These are phyloP conservation scores for Tulasnella sp. DNA, from an alignment of 768 basidiomycete species.

Conservation along the genomic window DNA sequence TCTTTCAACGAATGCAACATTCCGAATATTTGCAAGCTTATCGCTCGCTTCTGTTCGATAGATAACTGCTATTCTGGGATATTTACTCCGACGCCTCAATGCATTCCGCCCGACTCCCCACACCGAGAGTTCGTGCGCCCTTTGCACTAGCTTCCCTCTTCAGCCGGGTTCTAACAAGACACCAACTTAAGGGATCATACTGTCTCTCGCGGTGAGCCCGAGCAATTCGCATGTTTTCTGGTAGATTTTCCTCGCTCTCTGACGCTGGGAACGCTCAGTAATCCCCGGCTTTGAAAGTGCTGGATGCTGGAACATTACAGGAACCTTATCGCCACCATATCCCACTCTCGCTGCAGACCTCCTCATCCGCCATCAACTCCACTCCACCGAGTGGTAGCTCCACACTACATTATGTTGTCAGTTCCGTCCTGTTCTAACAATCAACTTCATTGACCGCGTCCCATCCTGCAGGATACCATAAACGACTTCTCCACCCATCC, in stretches of 20 bases:
- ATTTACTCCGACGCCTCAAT: constrained; percentile 6
- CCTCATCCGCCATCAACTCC: background rate
- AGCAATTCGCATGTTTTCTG: constrained; percentile 12
- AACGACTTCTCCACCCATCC: constrained; percentile 30
- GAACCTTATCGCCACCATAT: background rate
- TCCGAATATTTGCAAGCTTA: background rate
- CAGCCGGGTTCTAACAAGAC: background rate
- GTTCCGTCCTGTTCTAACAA: background rate
- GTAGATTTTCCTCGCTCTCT: background rate
- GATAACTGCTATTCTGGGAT: constrained; percentile 19
- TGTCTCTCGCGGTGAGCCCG: constrained; percentile 16
- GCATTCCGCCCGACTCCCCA: background rate
- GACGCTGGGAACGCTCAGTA: background rate
- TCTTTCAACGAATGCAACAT: background rate
- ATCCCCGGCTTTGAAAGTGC: background rate
- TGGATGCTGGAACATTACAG: constrained; percentile 1
- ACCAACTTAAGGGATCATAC: constrained; percentile 19
- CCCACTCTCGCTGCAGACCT: background rate
- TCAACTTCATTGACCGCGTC: background rate
- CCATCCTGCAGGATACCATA: constrained; percentile 20
- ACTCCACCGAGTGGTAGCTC: background rate
- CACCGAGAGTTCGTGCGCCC: constrained; percentile 14
- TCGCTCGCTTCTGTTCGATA: too few relatives aligned
- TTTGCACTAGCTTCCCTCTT: background rate
- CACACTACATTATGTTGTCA: background rate